Evolutionary conservation across 2,329 filamentous ascomycete species (phyloP).

Genomic region (Graphilbum fragrans): DNA sequence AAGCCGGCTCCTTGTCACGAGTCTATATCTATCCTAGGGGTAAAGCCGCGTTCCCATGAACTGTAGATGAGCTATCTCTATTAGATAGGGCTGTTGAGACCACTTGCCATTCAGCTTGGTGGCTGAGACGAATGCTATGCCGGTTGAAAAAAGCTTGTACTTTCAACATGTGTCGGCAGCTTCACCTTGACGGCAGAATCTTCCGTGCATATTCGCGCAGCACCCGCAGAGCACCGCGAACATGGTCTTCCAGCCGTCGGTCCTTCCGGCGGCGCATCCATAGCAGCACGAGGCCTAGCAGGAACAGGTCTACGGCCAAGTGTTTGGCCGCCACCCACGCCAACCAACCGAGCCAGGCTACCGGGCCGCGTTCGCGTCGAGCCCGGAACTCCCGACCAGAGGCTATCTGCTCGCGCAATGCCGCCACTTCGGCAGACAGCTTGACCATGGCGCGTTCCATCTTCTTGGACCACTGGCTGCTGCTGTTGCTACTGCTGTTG

Average conservation of each 20-base stretch:
- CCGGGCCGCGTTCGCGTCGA: constrained; percentile 49
- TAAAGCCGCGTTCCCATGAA: too few relatives aligned
- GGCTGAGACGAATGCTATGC: too few relatives aligned
- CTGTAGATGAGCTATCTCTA: too few relatives aligned
- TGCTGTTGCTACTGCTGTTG: background rate
- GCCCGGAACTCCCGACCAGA: constrained; percentile 59
- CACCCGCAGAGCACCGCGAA: constrained; percentile 49
- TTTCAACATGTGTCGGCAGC: too few relatives aligned
- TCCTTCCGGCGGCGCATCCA: constrained; percentile 66
- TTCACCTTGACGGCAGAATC: constrained; percentile 44
- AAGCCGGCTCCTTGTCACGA: too few relatives aligned
- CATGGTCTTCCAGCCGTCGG: constrained; percentile 58
- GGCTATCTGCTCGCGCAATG: constrained; percentile 81
- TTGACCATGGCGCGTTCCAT: constrained; percentile 80
- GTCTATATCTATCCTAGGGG: too few relatives aligned
- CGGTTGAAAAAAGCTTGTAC: too few relatives aligned
- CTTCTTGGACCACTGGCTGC: constrained; percentile 58
- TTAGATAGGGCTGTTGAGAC: too few relatives aligned
- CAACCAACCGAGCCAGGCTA: constrained; percentile 60
- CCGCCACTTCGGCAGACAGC: constrained; percentile 85
- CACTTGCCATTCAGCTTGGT: too few relatives aligned
- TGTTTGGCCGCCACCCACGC: constrained; percentile 63
- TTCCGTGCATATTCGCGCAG: constrained; percentile 46
- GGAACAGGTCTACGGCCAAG: constrained; percentile 55
- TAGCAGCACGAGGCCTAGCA: constrained; percentile 53